These are phyloP conservation scores for Plasmodium adleri DNA, from an alignment of 169 alveolate species.

Conservation along the genomic window DNA sequence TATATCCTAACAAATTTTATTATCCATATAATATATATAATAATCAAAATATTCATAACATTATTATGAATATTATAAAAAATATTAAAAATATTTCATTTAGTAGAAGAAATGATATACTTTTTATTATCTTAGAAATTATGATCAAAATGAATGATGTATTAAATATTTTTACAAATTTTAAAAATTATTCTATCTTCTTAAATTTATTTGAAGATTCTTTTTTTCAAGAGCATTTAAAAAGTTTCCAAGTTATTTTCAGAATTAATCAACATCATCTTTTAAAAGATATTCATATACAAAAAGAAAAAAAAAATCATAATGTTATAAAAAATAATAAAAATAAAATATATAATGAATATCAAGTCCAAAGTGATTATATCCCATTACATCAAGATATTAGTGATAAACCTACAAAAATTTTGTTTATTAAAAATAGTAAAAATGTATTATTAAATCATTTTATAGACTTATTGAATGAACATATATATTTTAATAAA, in stretches of 20 bases:
- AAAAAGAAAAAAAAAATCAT: conserved; percentile 2
- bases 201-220: conserved; percentile 38
- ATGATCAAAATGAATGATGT: conserved; percentile 6
- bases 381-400: too few relatives aligned
- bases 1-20: too few relatives aligned
- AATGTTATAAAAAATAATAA: too few relatives aligned
- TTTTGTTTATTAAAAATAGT: not conserved
- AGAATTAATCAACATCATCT: not conserved
- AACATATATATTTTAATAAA: conserved; percentile 1
- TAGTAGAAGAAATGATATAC: conserved; percentile 31
- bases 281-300: not conserved
- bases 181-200: conserved; percentile 15
- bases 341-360: too few relatives aligned
- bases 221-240: conserved; percentile 10
- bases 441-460: not conserved
- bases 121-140: conserved; percentile 15
- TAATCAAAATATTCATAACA: conserved; percentile 10
- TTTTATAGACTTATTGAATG: conserved; percentile 21
- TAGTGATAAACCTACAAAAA: not conserved
- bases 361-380: too few relatives aligned
- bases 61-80: conserved; percentile 26
- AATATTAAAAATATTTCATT: conserved; percentile 50
- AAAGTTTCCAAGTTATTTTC: not conserved
- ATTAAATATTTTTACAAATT: conserved; percentile 4
- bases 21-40: too few relatives aligned